Base-by-base conservation (phyloP, 2,329 filamentous ascomycete species). In the Metarhizium brunneum region DNA sequence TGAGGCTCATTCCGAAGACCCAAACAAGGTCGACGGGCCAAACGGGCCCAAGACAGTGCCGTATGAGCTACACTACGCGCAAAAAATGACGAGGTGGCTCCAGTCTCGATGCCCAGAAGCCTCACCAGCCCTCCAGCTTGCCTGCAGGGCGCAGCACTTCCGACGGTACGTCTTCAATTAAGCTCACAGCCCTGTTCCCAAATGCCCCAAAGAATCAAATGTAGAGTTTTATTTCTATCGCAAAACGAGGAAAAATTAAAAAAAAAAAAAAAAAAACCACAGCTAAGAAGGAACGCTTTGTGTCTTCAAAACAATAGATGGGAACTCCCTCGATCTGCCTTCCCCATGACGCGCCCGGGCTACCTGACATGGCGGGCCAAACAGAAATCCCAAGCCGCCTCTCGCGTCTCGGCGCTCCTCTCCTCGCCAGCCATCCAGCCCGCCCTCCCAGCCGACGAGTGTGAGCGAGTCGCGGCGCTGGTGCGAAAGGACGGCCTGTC, bases 71-170 rank as follows among this genome's bases (percentile, higher is more conserved):
- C 84, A 90, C 73, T 95, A 95, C 68, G 88, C 90, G 6, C 78
- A 79, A 52, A 84, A 90, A 69, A 92, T 92, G 86, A 90, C 86
- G 52, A 72, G 75, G 36, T 94, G 88, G 78, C 84, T 95, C 36
- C 67, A 75, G 8, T 71, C 78, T 16, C 82, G 84, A 59, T 71
- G 72, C 8, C 83, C 88, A 0, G 62, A 75, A 32, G 84, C 89
- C 1, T 83, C 86, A 2, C 84, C 85, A 1, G 71, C 81, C 29
- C 76, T 95, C 54, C 83, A 83, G 59, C 77, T 94, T 50, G 90
- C 90, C 18, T 87, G 91, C 61, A 85, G 89, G 61, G 90, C 89
- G 11, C 90, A 95, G 69, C 90, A 95, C 70, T 88, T 95, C 64
- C 82, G 85, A 54, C 84, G 88, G 71, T 80, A 61, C 25, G 52